Base-by-base conservation (phyloP, 1,284 basidiomycete species). In the Moesziomyces sp. region DNA sequence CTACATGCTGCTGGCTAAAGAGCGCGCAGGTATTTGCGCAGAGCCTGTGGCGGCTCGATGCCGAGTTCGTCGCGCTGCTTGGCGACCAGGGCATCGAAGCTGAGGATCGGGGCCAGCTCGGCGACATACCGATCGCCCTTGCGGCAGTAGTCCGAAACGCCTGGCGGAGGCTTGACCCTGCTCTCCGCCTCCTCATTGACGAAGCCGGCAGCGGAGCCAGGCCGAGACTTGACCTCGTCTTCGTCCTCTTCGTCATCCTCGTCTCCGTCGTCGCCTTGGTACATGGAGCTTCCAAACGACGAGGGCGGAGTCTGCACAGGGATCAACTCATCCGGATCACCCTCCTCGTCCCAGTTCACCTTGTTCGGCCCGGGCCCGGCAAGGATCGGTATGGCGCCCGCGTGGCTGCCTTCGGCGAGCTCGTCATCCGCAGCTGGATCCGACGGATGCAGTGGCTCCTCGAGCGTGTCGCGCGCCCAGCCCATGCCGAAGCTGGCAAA, bases 301-400 rank as follows among this genome's bases (percentile, higher is more conserved):
- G 69, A 73, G 5, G 72, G 66, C 3, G 73, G 73, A 7, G 76
- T 80, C 52, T 76, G 58, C 11, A 81, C 79, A 4, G 63, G 59
- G 13, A 81, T 74, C 19, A 81, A 24, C 40, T 79, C 79, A 43
- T 81, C 78, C 3, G 78, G 78, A 58, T 78, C 70, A 14, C 72
- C 76, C 24, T 68, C 66, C 30, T 65, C 50, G 21, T 59, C 73
- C 70, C 70, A 73, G 21, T 73, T 62, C 18, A 73, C 64, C 46
- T 64, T 58, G 52, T 70, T 64, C 49, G 59, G 59, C 13, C 74
- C 58, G 14, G 70, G 63, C 8, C 63, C 59, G 0, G 70, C 70
- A 24, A 73, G 28, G 40, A 70, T 70, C 46, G 52, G 59, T 38
- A 60, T 61, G 13, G 55, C 55, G 18, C 58, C 21, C 3, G 42